Evolutionary conservation across 2,329 filamentous ascomycete species (phyloP), one percentile per base, ranked within the genome.

Genomic region (Penicillium glabrum): DNA sequence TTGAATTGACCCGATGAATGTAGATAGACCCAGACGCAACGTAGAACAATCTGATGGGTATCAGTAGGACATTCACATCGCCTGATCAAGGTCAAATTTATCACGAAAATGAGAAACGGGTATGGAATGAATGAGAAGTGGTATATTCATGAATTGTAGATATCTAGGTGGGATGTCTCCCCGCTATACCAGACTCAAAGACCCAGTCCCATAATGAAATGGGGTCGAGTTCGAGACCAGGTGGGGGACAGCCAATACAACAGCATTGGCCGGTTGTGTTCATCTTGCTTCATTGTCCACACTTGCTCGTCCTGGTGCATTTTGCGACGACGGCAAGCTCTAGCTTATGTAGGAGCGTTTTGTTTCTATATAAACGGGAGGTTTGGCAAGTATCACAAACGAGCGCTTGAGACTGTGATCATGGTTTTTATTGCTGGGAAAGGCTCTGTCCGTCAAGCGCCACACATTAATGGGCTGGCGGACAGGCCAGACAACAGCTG

Each of bases 281-380:
- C 70, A 72, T 83, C 74, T 83, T 78, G 81, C 81, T 83, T 82
- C 80, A 74, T 68, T 79, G 79, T 83, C 81, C 80, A 83, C 81
- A 83, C 81, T 79, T 74, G 76, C 77, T 41, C 79, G 77, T 76
- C 79, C 79, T 80, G 72, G 72, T 73, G 67, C 67, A 74, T 72
- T 74, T 76, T 41, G 39, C 71, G 78, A 69, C 75, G 75, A 78
- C 76, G 80, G 75, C 79, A 76, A 77, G 81, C 80, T 83, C 81
- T 83, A 83, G 81, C 81, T 77, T 77, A 72, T 75, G 71, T 72
- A 76, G 77, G 79, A 80, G 77, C 77, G 64, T 51, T 51, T n/a
- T 23, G 39, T 51, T 39, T 50, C 59, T 47, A 37, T 14, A 26
- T 33, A 46, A 45, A 14, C 1, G n/a, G 33, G 24, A 8, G 21